phyloP scores from a whole-genome alignment of 495 filamentous ascomycete genomes.

The Talaromyces proteolyticus region DNA sequence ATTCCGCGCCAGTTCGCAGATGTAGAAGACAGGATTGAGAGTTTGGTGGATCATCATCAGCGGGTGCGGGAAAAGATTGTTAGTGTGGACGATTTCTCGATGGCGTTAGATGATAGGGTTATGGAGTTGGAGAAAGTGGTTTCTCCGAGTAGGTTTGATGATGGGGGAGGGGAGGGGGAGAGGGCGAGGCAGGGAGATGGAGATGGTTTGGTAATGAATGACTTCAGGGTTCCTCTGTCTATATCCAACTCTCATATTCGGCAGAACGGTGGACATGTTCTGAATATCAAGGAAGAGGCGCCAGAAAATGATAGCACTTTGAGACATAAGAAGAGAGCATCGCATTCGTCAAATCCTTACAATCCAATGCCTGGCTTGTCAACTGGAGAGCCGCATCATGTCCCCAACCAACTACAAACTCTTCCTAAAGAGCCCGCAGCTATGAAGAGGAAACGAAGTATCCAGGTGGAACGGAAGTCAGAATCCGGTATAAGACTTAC shows the following conservation, averaged over 20 bases:
- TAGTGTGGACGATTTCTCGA: constrained; percentile 7
- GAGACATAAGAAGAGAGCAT: too few species aligned
- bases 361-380: too few species aligned
- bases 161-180: neutral
- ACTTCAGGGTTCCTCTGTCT: neutral
- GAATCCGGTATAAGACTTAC: too few species aligned
- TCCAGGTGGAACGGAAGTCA: too few species aligned
- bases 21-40: constrained; percentile 5
- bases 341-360: too few species aligned
- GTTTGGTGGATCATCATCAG: neutral
- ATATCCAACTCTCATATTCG: too few species aligned
- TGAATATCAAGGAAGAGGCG: neutral
- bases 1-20: neutral
- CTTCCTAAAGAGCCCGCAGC: neutral
- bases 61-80: neutral
- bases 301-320: neutral
- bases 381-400: too few species aligned
- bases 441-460: neutral
- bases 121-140: neutral
- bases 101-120: constrained; percentile 3
- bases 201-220: neutral
- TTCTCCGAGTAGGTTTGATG: neutral
- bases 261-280: too few species aligned
- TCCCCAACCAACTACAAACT: too few species aligned
- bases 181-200: neutral